phyloP scores from a whole-genome alignment of 805 yeast species.

The Brettanomyces anomalus region DNA sequence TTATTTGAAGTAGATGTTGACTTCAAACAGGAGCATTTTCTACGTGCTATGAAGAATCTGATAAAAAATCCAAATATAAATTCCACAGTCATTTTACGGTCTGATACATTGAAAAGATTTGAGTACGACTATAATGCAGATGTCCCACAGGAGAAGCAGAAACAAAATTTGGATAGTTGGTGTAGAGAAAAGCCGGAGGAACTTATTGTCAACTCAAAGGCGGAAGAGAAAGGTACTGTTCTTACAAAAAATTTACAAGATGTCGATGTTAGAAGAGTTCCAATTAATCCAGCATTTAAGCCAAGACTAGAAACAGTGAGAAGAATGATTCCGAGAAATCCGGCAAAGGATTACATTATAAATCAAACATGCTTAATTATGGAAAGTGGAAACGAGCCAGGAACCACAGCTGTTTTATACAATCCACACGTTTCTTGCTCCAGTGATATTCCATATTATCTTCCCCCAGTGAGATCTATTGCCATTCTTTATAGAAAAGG shows the following conservation, averaged over 20 bases:
- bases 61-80: conserved; percentile 82
- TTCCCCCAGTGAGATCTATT: conserved; percentile 79
- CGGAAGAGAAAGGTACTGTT: conserved; percentile 6
- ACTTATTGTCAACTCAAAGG: conserved; percentile 18
- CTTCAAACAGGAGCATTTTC: conserved; percentile 50
- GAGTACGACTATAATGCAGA: conserved; percentile 27
- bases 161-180: conserved; percentile 17
- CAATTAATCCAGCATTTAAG: conserved; percentile 20
- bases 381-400: conserved; percentile 21
- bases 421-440: conserved; percentile 59
- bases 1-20: conserved; percentile 40
- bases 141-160: conserved; percentile 17
- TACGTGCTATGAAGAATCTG: conserved; percentile 68
- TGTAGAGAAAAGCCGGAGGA: conserved; percentile 25
- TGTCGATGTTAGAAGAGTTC: conserved; percentile 28
- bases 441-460: conserved; percentile 73
- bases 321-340: conserved; percentile 85
- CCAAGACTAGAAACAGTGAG: conserved; percentile 55
- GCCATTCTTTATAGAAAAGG: conserved; percentile 49
- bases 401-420: conserved; percentile 55
- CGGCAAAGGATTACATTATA: conserved; percentile 71
- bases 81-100: conserved; percentile 83
- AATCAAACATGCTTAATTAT: conserved; percentile 73
- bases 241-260: conserved; percentile 30
- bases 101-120: conserved; percentile 62